Conservation (phyloP, 495 filamentous ascomycete species). For the Friedmanniomyces simplex region DNA sequence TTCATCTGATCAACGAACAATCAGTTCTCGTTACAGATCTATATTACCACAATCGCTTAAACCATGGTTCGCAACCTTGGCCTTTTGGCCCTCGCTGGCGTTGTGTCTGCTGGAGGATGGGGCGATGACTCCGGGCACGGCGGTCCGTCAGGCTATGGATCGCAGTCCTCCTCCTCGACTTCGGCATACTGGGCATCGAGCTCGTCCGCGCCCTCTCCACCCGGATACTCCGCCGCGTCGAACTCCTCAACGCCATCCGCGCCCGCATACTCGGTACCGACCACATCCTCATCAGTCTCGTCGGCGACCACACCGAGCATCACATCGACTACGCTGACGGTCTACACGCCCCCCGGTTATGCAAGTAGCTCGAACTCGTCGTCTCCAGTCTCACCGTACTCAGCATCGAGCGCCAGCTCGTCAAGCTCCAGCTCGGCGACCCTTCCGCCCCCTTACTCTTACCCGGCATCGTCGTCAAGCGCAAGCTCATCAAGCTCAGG, state of each 20-base stretch:
- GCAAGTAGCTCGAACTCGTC: background rate
- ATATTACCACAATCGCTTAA: background rate
- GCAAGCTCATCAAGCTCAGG: background rate
- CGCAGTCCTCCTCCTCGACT: background rate
- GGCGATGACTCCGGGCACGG: too few relatives aligned
- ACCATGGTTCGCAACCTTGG: background rate
- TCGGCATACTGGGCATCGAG: background rate
- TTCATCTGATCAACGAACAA: background rate
- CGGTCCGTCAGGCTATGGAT: background rate
- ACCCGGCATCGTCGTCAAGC: background rate
- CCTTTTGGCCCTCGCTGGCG: background rate
- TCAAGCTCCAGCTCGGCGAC: background rate
- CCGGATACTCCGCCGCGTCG: background rate
- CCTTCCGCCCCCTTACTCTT: background rate
- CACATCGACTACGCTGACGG: too few relatives aligned
- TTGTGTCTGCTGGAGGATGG: background rate
- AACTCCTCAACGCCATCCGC: too few relatives aligned
- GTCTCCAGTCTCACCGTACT: background rate
- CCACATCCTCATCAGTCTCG: too few relatives aligned
- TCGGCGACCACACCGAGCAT: too few relatives aligned
- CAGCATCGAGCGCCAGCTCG: background rate
- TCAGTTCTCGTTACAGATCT: background rate
- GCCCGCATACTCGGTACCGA: too few relatives aligned
- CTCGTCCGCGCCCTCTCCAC: background rate
- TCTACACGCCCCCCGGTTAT: too few relatives aligned